These are phyloP conservation scores for Rachicladosporium sp. DNA, from an alignment of 2,329 filamentous ascomycete species.

Conservation along the genomic window DNA sequence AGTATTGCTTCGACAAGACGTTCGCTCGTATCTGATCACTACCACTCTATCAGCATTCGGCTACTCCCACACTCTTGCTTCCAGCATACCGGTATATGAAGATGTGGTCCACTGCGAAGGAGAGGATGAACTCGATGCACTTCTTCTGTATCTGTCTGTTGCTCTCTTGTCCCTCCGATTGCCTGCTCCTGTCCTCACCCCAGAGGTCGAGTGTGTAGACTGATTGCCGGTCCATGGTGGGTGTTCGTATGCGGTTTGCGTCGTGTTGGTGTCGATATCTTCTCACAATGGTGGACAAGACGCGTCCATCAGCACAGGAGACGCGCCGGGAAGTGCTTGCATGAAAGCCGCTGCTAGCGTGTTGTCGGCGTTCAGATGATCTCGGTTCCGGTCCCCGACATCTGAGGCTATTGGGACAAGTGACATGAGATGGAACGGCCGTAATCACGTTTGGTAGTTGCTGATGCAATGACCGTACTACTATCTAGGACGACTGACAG, in stretches of 20 bases:
- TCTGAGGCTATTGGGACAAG: too few relatives aligned
- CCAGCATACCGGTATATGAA: constrained; percentile 74
- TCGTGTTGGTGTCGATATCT: neutral
- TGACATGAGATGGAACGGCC: too few relatives aligned
- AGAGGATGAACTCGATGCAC: constrained; percentile 81
- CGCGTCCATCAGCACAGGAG: too few relatives aligned
- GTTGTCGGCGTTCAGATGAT: too few relatives aligned
- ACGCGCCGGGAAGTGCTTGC: too few relatives aligned
- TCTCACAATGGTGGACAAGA: neutral
- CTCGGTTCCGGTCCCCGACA: too few relatives aligned
- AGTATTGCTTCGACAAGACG: constrained; percentile 85
- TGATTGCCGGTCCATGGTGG: constrained; percentile 70
- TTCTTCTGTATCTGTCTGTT: constrained; percentile 54
- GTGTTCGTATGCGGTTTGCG: neutral
- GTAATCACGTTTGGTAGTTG: too few relatives aligned
- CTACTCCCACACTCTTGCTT: constrained; percentile 1
- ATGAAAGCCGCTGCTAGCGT: too few relatives aligned
- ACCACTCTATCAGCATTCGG: constrained; percentile 21
- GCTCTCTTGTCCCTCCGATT: constrained; percentile 17
- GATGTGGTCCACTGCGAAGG: constrained; percentile 84
- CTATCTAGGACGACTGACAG: too few relatives aligned
- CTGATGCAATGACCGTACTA: too few relatives aligned
- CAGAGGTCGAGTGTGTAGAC: constrained; percentile 78
- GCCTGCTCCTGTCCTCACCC: constrained; percentile 27
- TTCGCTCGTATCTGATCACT: constrained; percentile 95